A percentile compares a stretch with the other conserved stretches of the same genome.
Conservation (phyloP, 2,329 filamentous ascomycete species). For the Arthrobotrys musiformis region DNA sequence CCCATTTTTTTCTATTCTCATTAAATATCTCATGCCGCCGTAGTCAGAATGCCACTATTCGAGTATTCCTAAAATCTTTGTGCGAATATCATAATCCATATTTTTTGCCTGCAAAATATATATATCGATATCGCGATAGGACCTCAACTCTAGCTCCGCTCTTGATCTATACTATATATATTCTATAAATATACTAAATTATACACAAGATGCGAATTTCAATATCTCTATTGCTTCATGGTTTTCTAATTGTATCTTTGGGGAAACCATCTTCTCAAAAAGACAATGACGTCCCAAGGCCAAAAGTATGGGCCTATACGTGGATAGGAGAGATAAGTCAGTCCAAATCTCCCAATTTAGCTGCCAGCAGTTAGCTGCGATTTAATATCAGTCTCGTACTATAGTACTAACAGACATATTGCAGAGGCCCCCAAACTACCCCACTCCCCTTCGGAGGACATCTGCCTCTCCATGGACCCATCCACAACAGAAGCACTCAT, state of each 20-base stretch:
- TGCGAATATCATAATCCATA: no score
- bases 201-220: background rate
- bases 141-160: background rate
- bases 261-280: background rate
- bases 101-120: no score
- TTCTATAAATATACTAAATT: no score
- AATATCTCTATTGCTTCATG: background rate
- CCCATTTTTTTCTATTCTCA: background rate
- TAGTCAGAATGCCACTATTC: background rate
- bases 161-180: background rate
- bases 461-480: background rate
- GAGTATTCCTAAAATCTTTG: background rate
- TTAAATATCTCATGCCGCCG: background rate
- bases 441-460: background rate
- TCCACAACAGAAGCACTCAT: background rate
- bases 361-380: no score
- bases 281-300: background rate
- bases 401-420: background rate
- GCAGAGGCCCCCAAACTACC: background rate
- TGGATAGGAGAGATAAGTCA: conserved; percentile 18
- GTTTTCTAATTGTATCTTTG: background rate
- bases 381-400: no score
- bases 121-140: background rate
- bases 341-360: background rate
- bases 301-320: background rate